Percentiles rank a stretch among this genome's conserved stretches.
Conservation (phyloP, 225 moss, liverwort and hornwort species). For the Lunularia cruciata region DNA sequence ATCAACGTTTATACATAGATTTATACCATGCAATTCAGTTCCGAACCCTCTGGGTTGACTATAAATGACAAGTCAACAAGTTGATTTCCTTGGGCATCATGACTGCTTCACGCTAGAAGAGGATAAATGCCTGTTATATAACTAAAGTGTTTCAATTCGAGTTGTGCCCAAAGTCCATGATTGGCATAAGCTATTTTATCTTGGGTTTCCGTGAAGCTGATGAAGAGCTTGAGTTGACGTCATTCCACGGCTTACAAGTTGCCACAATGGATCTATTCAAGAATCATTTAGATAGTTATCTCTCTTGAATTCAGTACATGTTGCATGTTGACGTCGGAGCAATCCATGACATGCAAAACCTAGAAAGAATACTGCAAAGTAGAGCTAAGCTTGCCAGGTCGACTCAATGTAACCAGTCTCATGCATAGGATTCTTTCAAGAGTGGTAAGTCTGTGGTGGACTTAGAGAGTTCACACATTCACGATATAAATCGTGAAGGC, state of each 20-base stretch:
- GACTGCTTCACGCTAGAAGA: neutral
- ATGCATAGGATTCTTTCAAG: neutral
- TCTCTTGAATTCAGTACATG: neutral
- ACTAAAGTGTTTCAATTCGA: no score
- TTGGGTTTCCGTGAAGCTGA: no score
- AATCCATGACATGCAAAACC: neutral
- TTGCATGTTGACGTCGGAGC: neutral
- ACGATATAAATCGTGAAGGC: constrained; percentile 3
- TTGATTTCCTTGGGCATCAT: neutral
- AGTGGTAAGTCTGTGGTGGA: neutral
- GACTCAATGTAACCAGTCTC: neutral
- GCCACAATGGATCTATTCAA: neutral
- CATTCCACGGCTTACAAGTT: neutral
- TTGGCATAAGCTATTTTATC: no score
- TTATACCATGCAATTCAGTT: no score
- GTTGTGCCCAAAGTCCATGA: no score
- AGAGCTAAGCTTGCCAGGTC: neutral
- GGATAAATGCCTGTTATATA: no score
- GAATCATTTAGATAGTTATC: neutral
- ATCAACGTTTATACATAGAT: no score
- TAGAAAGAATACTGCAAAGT: neutral
- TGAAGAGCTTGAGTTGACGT: neutral
- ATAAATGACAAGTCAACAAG: no score
- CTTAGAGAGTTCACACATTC: neutral
- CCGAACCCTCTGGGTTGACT: no score